Evolutionary conservation across 2,329 filamentous ascomycete species (phyloP), one percentile per base, ranked within the genome.

Genomic region (Phaeosphaeriaceae sp.): DNA sequence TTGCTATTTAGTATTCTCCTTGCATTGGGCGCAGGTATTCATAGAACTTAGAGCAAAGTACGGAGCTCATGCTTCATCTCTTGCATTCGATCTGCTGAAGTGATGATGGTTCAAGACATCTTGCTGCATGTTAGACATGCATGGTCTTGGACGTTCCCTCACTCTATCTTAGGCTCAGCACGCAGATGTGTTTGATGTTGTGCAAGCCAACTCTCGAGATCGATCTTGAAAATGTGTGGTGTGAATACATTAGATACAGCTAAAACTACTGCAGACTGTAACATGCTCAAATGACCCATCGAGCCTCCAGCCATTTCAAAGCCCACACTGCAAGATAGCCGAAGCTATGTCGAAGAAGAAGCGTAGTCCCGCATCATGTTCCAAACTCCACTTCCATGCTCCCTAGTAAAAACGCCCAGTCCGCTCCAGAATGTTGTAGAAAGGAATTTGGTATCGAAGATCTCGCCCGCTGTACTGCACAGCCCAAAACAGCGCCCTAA

Each of bases 331-430:
- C 24, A 25, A 22, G 7, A 31, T 24, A 44, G 24, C 49, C 40
- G 49, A 27, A 42, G 49, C 40, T 13, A 31, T 45, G n/a, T 31
- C n/a, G 15, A 27, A 51, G 36, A 20, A 25, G n/a, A 42, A 44
- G 45, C 17, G 27, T 20, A 40, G 19, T 47, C 17, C 45, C 20
- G 15, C 17, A 27, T 33, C 44, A 44, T 17, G 19, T 46, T 49
- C 48, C 51, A 42, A 54, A 62, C 57, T 51, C 57, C 57, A 15
- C 48, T 31, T 53, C 40, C 36, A 57, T 60, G 57, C 46, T 57
- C 58, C 48, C 13, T 52, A 47, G 53, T 51, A 44, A 44, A 51
- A 48, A 53, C 51, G 51, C 51, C 51, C 54, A 48, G 52, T n/a
- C 57, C 55, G 50, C 55, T 58, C 33, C 47, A 24, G 36, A 40